These are phyloP conservation scores for Hordeum vulgare DNA, from an alignment of 176 grass and related monocot species.

Conservation along the genomic window MorexV3_pseudomolecules_assembly NC_058522.1:294116229-294116728, in stretches of 20 bases:
- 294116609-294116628: not conserved
- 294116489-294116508: not conserved
- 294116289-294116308: not conserved
- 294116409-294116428: not conserved
- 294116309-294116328: not conserved
- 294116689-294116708: no score
- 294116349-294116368: not conserved
- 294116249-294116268: not conserved
- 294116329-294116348: not conserved
- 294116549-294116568: not conserved
- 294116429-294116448: not conserved
- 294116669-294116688: not conserved
- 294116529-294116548: not conserved
- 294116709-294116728: no score
- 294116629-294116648: not conserved
- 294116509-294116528: not conserved
- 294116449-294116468: not conserved
- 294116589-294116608: not conserved
- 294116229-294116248: not conserved
- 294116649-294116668: not conserved
- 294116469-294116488: not conserved
- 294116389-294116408: not conserved
- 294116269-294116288: not conserved
- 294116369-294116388: not conserved
- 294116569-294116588: not conserved